Evolutionary conservation across 1,139 yeast species (phyloP).

Genomic region (Debaryomyces udenii): DNA sequence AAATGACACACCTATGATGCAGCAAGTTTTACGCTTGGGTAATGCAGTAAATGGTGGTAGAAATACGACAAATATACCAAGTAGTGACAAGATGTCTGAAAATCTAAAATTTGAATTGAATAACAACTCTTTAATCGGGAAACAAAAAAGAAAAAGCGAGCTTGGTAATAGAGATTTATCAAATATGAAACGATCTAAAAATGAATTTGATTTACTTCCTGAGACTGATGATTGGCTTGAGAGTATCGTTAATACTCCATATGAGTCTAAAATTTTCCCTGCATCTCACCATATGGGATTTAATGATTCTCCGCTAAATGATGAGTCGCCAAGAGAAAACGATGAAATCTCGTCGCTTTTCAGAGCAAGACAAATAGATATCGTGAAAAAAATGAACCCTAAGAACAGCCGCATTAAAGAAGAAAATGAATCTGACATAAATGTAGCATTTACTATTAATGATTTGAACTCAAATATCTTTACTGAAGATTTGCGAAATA

Average conservation of each 20-base stretch:
- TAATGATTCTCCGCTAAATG: constrained; percentile 34
- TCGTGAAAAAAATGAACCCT: constrained; percentile 45
- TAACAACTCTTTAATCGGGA: constrained; percentile 1
- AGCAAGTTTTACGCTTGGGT: constrained; percentile 22
- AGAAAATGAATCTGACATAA: constrained; percentile 10
- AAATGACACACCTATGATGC: constrained; percentile 28
- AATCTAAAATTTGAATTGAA: constrained; percentile 8
- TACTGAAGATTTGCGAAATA: constrained; percentile 54
- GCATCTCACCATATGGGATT: constrained; percentile 64
- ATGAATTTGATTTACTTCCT: not conserved
- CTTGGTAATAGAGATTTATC: not conserved
- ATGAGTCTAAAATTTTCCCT: constrained; percentile 51
- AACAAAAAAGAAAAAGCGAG: constrained; percentile 3
- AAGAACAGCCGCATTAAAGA: constrained; percentile 1
- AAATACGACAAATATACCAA: not conserved
- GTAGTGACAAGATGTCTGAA: constrained; percentile 24
- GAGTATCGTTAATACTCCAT: constrained; percentile 66
- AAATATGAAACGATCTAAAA: not conserved
- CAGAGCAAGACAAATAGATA: constrained; percentile 61
- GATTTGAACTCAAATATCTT: constrained; percentile 31
- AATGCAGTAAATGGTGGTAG: constrained; percentile 28
- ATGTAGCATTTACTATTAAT: constrained; percentile 7
- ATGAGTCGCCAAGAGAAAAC: constrained; percentile 13
- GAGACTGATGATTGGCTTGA: constrained; percentile 63
- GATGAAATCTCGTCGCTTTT: constrained; percentile 54